Evolutionary conservation across 2,329 filamentous ascomycete species (phyloP).

Genomic region (Hypoxylon sp.): DNA sequence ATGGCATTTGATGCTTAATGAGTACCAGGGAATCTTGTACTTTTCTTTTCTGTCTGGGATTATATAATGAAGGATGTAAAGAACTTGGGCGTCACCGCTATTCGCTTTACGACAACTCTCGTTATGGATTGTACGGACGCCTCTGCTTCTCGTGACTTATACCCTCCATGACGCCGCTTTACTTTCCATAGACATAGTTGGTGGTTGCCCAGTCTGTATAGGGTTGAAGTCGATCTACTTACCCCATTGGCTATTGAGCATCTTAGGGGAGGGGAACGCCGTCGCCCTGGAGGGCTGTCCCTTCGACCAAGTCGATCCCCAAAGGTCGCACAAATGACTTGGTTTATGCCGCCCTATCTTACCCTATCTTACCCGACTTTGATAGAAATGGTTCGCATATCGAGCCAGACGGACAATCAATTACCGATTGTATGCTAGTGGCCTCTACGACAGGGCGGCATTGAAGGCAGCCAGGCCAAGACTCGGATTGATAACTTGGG

Average conservation of each 20-base stretch:
- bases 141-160: conserved; percentile 1
- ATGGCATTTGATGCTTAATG: neutral
- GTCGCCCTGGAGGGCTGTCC: conserved; percentile 17
- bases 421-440: neutral
- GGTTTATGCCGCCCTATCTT: conserved; percentile 8
- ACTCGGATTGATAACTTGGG: neutral
- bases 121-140: neutral
- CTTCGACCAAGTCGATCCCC: neutral
- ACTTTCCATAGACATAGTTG: neutral
- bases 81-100: conserved; percentile 30
- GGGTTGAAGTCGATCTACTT: neutral
- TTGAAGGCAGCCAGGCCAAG: conserved; percentile 3
- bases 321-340: conserved; percentile 2
- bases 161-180: conserved; percentile 5
- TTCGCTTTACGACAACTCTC: conserved; percentile 7
- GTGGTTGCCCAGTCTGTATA: conserved; percentile 10
- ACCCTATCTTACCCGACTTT: conserved; percentile 7
- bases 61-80: neutral
- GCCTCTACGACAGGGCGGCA: conserved; percentile 17
- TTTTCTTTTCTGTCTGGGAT: conserved; percentile 2
- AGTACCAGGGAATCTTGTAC: conserved; percentile 1
- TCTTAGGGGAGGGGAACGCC: neutral
- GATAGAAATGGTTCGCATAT: conserved; percentile 5
- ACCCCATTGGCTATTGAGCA: conserved; percentile 1
- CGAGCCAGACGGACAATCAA: neutral